phyloP scores from a whole-genome alignment of 2,329 filamentous ascomycete genomes.

The Aureobasidium sp. region DNA sequence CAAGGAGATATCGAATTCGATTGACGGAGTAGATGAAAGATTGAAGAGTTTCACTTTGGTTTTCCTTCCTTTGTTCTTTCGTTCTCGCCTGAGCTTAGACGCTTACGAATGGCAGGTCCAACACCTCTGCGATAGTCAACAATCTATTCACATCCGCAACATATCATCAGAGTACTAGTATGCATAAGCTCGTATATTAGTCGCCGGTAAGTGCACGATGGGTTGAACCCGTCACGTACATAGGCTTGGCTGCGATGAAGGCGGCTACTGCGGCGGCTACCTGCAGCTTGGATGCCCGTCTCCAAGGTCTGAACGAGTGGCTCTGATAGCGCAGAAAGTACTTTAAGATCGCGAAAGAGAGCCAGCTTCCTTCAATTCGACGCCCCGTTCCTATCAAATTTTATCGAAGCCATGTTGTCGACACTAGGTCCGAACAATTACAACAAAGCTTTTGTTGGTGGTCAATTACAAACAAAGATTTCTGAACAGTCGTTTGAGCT shows the following conservation, averaged over 20 bases:
- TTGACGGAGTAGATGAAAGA: too few relatives aligned
- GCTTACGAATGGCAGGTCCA: too few relatives aligned
- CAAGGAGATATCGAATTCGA: too few relatives aligned
- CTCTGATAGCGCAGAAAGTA: neutral
- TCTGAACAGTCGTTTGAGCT: neutral
- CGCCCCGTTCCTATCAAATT: neutral
- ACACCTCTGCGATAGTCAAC: too few relatives aligned
- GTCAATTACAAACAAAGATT: neutral
- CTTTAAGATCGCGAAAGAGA: neutral
- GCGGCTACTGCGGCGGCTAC: neutral
- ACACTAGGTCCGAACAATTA: neutral
- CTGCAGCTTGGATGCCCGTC: neutral
- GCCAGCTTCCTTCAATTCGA: neutral
- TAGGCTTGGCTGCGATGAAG: neutral
- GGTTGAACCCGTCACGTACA: neutral
- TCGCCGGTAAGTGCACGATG: neutral
- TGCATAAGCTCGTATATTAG: neutral
- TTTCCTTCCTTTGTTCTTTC: too few relatives aligned
- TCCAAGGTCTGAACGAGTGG: neutral
- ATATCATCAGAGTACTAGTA: neutral
- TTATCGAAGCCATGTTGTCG: neutral
- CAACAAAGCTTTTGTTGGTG: neutral
- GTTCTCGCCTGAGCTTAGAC: too few relatives aligned
- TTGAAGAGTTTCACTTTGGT: too few relatives aligned
- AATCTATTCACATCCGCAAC: too few relatives aligned